A percentile compares a stretch with the other conserved stretches of the same genome.
phyloP scores from a whole-genome alignment of 1,139 yeast genomes.

The Hemisphaericaspora lyxosophila region DNA sequence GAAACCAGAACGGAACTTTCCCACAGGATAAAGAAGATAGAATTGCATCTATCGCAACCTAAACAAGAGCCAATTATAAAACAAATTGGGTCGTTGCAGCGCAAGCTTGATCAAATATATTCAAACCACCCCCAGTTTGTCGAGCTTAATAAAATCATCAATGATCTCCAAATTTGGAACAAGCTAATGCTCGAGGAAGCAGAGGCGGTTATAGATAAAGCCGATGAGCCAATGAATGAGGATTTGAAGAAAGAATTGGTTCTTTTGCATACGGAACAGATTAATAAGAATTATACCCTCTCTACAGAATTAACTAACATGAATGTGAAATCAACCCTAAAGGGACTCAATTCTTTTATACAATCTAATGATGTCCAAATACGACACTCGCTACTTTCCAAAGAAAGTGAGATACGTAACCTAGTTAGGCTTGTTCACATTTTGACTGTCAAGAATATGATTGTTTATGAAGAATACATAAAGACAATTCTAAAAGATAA shows the following conservation, averaged over 20 bases:
- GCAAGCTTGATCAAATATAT: slow-evolving; percentile 18
- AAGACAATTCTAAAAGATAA: slow-evolving; percentile 23
- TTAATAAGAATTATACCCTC: slow-evolving; percentile 19
- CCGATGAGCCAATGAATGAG: slow-evolving; percentile 4
- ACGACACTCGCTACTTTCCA: slow-evolving; percentile 2
- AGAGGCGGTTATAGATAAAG: slow-evolving; percentile 1
- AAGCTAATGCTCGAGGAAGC: neutral
- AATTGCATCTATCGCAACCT: neutral
- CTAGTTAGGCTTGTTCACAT: slow-evolving; percentile 21
- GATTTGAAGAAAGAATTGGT: slow-evolving; percentile 22
- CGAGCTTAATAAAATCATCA: slow-evolving; percentile 20
- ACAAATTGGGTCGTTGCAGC: slow-evolving; percentile 7
- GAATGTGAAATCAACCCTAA: slow-evolving; percentile 22
- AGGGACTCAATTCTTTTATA: slow-evolving; percentile 15
- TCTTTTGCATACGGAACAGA: slow-evolving; percentile 17
- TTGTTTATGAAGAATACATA: slow-evolving; percentile 29
- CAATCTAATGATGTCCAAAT: neutral
- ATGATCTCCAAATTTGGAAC: slow-evolving; percentile 20
- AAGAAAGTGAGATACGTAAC: slow-evolving; percentile 15
- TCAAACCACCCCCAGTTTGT: slow-evolving; percentile 22
- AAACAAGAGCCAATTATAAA: slow-evolving; percentile 3
- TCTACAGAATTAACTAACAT: slow-evolving; percentile 23
- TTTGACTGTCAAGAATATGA: slow-evolving; percentile 29
- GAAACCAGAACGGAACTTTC: slow-evolving; percentile 7
- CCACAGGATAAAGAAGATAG: slow-evolving; percentile 5